A percentile compares a stretch with the other conserved stretches of the same genome.
Conservation (phyloP, 805 yeast species). For the Wickerhamomyces queroliae region DNA sequence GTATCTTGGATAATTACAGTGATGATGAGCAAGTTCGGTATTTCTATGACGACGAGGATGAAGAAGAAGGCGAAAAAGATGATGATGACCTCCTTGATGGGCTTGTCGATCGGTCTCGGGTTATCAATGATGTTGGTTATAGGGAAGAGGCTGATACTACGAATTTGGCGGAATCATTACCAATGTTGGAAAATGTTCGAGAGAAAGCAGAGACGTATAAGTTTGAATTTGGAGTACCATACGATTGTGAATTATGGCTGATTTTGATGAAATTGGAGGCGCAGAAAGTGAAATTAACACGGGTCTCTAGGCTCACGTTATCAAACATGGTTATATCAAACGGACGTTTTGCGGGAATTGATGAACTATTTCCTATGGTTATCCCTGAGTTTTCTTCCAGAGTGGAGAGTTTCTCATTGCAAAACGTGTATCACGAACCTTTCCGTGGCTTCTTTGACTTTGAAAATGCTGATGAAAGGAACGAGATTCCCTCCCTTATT, state of each 20-base stretch:
- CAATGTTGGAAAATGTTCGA: neutral
- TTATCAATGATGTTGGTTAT: too few relatives aligned
- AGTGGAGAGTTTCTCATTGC: conserved; percentile 1
- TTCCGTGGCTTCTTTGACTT: neutral
- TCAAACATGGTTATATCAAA: neutral
- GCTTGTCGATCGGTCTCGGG: neutral
- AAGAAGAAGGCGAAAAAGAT: neutral
- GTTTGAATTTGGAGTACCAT: too few relatives aligned
- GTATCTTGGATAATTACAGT: neutral
- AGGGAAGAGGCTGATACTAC: too few relatives aligned
- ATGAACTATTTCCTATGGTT: neutral
- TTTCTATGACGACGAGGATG: neutral
- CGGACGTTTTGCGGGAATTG: neutral
- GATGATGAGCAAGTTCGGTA: conserved; percentile 1
- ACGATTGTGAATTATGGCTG: too few relatives aligned
- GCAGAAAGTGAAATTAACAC: too few relatives aligned
- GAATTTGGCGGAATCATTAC: neutral
- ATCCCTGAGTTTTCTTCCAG: neutral
- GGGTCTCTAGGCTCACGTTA: neutral
- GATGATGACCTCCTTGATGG: neutral
- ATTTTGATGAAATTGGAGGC: too few relatives aligned
- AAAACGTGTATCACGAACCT: neutral
- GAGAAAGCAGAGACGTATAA: too few relatives aligned
- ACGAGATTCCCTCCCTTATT: neutral
- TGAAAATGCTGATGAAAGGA: neutral